Base-by-base conservation (phyloP, 345 rosid genomes). In the Corchorus capsularis region DNA sequence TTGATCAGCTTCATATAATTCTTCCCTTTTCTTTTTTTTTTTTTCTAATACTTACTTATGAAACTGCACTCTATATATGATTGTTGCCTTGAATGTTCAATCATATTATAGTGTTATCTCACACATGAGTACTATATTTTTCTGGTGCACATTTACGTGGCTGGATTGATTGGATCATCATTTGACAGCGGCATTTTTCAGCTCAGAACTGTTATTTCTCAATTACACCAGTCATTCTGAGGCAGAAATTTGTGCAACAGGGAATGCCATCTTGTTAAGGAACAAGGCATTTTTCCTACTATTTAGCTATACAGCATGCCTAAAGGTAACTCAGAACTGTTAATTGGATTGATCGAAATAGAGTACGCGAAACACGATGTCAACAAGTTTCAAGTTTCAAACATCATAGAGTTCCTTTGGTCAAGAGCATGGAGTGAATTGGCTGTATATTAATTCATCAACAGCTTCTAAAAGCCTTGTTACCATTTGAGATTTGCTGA, bases 131-230 rank as follows among this genome's bases (percentile, higher is more conserved):
- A n/a, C n/a, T n/a, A n/a, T 52, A 70, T 70, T 55, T 66, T 62
- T 52, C 17, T 53, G 9, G 15, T 82, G 83, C 89, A 96, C 97
- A 87, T 89, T 22, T 93, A 90, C 85, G 97, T 66, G 65, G 94
- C n/a, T n/a, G n/a, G n/a, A n/a, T n/a, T n/a, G n/a, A n/a, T 90
- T 39, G 97, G 97, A 55, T 91, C 98, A 65, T 84, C 87, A 81
- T 79, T 87, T 68, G 88, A 86, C 71, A 82, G 82, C 69, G 99
- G 97, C 80, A 86, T 96, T 81, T 84, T 91, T 16, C 74, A 92
- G 82, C 75, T 94, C n/a, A n/a, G n/a, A n/a, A n/a, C n/a, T 75
- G 61, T 89, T 75, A 71, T 92, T 54, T 89, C 93, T 32, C 94
- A 91, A 79, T 78, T 64, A 69, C 86, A 74, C 81, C 70, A 78